Percentiles rank a stretch among this genome's conserved stretches.
Evolutionary conservation across 2,329 filamentous ascomycete species (phyloP).

Genomic region (Neobulgaria alba): DNA sequence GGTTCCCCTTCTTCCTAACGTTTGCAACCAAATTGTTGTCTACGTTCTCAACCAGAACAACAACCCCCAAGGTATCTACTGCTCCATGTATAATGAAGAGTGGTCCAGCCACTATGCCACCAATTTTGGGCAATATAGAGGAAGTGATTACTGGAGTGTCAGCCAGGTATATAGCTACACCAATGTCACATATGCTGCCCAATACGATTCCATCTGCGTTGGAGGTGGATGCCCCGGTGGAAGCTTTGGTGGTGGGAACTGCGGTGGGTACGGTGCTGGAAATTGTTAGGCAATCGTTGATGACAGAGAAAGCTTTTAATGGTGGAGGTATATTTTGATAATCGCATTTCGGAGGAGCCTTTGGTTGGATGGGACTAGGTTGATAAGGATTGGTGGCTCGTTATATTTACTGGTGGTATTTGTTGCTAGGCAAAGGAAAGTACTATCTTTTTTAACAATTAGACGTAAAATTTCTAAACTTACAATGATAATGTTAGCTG

Average conservation of each 20-base stretch:
- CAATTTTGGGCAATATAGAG: constrained; percentile 20
- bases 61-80: constrained; percentile 31
- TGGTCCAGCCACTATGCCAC: constrained; percentile 20
- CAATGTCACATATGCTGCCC: constrained; percentile 8
- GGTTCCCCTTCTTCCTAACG: constrained; percentile 24
- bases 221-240: constrained; percentile 12
- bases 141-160: constrained; percentile 15
- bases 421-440: no score
- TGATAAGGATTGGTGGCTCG: no score
- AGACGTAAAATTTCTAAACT: no score
- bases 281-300: constrained; percentile 6
- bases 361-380: no score
- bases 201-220: constrained; percentile 12
- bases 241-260: constrained; percentile 13
- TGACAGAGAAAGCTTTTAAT: no score
- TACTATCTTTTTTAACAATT: no score
- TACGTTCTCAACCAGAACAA: constrained; percentile 31
- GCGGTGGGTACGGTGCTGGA: constrained; percentile 15
- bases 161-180: constrained; percentile 13
- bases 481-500: no score
- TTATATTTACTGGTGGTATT: no score
- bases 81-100: constrained; percentile 23
- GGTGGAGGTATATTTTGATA: no score
- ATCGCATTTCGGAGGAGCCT: no score
- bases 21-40: constrained; percentile 32